phyloP scores from a whole-genome alignment of 176 grass and related monocot species.

The Saccharum spontaneum region DNA sequence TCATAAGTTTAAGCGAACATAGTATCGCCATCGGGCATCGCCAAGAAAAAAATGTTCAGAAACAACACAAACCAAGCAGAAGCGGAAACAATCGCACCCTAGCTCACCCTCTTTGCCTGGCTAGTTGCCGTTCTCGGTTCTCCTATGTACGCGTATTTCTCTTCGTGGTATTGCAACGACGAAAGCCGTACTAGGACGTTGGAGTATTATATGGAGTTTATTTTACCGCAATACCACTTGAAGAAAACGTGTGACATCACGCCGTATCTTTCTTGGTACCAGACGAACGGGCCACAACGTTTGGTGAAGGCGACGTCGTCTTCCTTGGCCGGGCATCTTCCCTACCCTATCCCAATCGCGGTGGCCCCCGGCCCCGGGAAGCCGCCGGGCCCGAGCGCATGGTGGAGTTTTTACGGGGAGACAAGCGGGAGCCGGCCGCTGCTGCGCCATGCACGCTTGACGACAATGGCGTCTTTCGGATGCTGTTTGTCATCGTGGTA shows the following conservation, averaged over 20 bases:
- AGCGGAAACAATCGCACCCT: background rate
- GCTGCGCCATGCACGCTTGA: background rate
- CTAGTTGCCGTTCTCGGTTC: background rate
- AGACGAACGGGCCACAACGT: background rate
- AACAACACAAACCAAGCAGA: background rate
- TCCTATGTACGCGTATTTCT: background rate
- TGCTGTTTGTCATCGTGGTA: background rate
- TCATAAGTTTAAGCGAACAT: no score
- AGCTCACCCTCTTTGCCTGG: background rate
- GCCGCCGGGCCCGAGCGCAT: background rate
- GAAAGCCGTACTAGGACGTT: background rate
- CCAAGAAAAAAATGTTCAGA: background rate
- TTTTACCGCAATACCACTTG: background rate
- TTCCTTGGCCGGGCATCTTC: background rate
- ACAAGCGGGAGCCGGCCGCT: background rate
- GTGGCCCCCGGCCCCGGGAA: conserved; percentile 1
- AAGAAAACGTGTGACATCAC: background rate
- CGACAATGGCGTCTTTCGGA: conserved; percentile 14
- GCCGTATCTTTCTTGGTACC: conserved; percentile 3
- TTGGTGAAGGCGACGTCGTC: conserved; percentile 15
- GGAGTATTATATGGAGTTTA: background rate
- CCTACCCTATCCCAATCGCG: background rate
- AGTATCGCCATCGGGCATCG: background rate
- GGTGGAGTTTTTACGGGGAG: background rate
- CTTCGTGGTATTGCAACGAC: background rate